Conservation (phyloP, 306 rosid genomes). For the Calophaca sinica region DNA sequence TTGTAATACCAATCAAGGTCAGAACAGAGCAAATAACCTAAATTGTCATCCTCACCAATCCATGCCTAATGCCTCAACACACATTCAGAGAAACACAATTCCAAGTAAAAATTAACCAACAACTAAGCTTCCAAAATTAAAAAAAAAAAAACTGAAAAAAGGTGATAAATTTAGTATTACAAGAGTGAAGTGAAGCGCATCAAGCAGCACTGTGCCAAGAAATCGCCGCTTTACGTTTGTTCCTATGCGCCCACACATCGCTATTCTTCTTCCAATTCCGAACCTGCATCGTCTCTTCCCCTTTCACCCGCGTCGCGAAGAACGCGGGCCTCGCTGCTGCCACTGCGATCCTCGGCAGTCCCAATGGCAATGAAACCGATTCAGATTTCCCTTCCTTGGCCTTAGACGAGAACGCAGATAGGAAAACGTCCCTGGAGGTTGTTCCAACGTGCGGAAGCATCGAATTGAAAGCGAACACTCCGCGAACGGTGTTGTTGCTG, state of each 20-base stretch:
- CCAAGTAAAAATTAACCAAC: conserved; percentile 8
- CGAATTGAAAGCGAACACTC: conserved; percentile 49
- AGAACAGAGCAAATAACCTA: conserved; percentile 18
- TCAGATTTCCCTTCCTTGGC: conserved; percentile 6
- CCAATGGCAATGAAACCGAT: conserved; percentile 31
- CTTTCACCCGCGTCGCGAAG: conserved; percentile 41
- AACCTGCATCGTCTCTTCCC: conserved; percentile 46
- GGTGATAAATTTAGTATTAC: conserved; percentile 29
- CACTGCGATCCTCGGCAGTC: conserved; percentile 49
- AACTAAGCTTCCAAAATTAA: background rate
- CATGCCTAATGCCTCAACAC: conserved; percentile 27
- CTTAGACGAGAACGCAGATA: conserved; percentile 49
- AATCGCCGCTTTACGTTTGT: conserved; percentile 51
- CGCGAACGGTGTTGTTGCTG: conserved; percentile 20
- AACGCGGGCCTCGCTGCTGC: conserved; percentile 41
- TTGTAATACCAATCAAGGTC: conserved; percentile 1
- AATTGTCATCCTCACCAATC: conserved; percentile 6
- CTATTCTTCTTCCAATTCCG: conserved; percentile 55
- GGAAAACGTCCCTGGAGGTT: conserved; percentile 42
- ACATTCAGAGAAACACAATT: conserved; percentile 9
- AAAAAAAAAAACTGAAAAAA: background rate
- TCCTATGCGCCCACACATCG: conserved; percentile 47
- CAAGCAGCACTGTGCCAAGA: conserved; percentile 47
- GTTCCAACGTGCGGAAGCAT: conserved; percentile 41
- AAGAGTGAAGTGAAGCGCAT: background rate